These are phyloP conservation scores for Fragaria ananassa DNA, from an alignment of 306 rosid species.

Conservation along the genomic window DNA sequence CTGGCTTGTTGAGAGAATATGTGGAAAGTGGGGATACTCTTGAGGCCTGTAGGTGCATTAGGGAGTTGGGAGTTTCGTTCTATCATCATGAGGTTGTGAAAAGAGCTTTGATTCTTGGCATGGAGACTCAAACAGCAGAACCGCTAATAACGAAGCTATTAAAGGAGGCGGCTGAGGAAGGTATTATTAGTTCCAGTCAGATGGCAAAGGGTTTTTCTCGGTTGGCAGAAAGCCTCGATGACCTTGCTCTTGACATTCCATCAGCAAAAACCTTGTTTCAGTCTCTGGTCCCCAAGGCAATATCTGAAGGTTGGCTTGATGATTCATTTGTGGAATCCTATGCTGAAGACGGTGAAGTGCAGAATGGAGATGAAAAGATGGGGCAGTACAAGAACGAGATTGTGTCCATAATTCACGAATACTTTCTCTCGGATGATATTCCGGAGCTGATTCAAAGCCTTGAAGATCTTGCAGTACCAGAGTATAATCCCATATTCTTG, in stretches of 20 bases:
- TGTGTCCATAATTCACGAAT: constrained; percentile 86
- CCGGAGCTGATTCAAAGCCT: constrained; percentile 90
- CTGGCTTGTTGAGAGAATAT: constrained; percentile 72
- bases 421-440: constrained; percentile 91
- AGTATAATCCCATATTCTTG: constrained; percentile 77
- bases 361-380: constrained; percentile 55
- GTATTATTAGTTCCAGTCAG: constrained; percentile 92
- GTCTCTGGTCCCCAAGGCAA: constrained; percentile 70
- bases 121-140: constrained; percentile 76
- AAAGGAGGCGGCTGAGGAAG: constrained; percentile 96
- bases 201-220: constrained; percentile 95
- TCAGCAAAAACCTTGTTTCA: constrained; percentile 67
- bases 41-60: constrained; percentile 92
- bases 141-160: constrained; percentile 60
- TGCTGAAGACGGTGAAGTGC: constrained; percentile 55
- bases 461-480: constrained; percentile 79
- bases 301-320: constrained; percentile 94
- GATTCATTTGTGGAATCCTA: constrained; percentile 57
- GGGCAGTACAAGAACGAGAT: constrained; percentile 75
- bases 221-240: constrained; percentile 86
- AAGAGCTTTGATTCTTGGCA: constrained; percentile 80
- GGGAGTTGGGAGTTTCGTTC: constrained; percentile 91
- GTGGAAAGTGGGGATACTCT: constrained; percentile 75
- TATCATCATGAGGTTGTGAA: constrained; percentile 99
- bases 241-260: constrained; percentile 96